Conservation (phyloP, 1,284 basidiomycete species). For the Apiotrichum porosum region DNA sequence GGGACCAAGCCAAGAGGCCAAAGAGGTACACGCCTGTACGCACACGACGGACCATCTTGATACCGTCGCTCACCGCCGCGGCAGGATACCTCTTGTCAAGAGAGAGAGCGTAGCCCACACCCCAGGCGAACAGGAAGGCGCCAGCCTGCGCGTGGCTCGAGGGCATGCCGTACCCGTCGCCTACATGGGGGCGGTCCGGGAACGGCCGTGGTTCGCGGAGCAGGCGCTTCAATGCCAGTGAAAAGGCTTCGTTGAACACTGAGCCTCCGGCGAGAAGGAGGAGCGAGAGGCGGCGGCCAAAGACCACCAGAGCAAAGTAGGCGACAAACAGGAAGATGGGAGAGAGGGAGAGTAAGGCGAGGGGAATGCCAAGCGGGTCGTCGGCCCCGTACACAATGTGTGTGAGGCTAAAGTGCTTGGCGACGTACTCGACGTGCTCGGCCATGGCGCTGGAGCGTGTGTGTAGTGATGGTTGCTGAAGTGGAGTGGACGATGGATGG, state of each 20-base stretch:
- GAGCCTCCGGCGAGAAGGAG: conserved; percentile 35
- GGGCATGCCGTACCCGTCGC: conserved; percentile 47
- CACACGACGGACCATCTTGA: conserved; percentile 12
- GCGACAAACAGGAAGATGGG: conserved; percentile 49
- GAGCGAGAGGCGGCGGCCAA: conserved; percentile 38
- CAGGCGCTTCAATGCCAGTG: conserved; percentile 30
- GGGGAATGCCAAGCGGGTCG: conserved; percentile 38
- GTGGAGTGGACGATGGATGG: not conserved
- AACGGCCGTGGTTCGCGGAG: conserved; percentile 21
- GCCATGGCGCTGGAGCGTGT: no score
- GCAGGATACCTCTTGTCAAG: conserved; percentile 11
- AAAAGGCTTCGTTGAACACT: conserved; percentile 39
- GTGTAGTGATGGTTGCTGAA: not conserved
- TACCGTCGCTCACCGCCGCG: not conserved
- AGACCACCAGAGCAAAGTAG: conserved; percentile 44
- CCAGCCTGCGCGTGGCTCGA: conserved; percentile 46
- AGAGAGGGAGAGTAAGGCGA: conserved; percentile 44
- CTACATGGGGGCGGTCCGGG: conserved; percentile 21
- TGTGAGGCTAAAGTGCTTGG: conserved; percentile 42
- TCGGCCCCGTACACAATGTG: conserved; percentile 43
- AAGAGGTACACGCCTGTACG: conserved; percentile 30
- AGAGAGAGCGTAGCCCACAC: conserved; percentile 29
- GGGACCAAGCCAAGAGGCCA: conserved; percentile 39
- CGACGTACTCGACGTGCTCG: no score
- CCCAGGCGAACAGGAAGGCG: conserved; percentile 41